Evolutionary conservation across 257 asterid species (phyloP).

Genomic region (Ehretia macrophylla): DNA sequence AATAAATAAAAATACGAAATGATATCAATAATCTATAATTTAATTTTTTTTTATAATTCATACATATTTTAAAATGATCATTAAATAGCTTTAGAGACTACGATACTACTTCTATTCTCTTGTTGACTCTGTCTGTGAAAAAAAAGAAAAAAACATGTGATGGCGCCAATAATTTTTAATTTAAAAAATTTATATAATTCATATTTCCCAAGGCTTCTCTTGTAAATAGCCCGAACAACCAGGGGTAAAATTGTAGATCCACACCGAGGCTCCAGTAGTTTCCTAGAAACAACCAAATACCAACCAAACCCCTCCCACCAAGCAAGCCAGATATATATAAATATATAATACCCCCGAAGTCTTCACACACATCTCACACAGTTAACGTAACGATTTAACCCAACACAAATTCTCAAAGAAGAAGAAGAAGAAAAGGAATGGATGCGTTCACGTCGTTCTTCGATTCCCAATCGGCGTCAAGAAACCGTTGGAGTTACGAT

Average conservation of each 20-base stretch:
- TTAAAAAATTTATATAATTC: too few relatives aligned
- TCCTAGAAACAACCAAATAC: neutral
- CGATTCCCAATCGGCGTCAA: constrained; percentile 45
- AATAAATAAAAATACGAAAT: too few relatives aligned
- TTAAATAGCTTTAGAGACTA: too few relatives aligned
- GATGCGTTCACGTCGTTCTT: constrained; percentile 72
- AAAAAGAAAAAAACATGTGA: too few relatives aligned
- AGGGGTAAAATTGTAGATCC: constrained; percentile 13
- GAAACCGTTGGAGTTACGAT: constrained; percentile 70
- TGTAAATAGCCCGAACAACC: neutral
- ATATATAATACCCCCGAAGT: too few relatives aligned
- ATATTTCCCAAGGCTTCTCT: too few relatives aligned
- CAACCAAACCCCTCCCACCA: neutral
- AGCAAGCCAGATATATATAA: neutral
- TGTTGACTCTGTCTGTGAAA: too few relatives aligned
- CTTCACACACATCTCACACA: neutral
- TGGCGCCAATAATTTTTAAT: too few relatives aligned
- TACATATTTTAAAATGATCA: too few relatives aligned
- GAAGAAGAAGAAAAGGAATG: constrained; percentile 26
- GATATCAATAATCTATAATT: too few relatives aligned
- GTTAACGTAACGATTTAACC: neutral
- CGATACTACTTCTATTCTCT: too few relatives aligned
- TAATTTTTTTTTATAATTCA: too few relatives aligned
- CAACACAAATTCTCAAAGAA: neutral
- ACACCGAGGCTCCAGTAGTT: neutral